These are phyloP conservation scores for Usnea hakonensis DNA, from an alignment of 495 filamentous ascomycete genomes.

Conservation along the genomic window DNA sequence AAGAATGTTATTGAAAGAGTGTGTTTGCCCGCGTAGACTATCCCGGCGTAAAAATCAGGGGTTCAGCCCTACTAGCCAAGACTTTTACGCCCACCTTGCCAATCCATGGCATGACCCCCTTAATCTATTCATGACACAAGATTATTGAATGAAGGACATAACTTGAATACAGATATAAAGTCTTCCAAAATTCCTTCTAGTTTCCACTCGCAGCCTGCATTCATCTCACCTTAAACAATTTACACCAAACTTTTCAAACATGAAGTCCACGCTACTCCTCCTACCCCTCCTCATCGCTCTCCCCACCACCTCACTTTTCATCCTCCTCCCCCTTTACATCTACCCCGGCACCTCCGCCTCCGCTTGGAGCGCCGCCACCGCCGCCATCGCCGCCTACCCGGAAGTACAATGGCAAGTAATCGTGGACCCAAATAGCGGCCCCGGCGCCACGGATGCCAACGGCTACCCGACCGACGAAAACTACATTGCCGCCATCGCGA, in stretches of 20 bases:
- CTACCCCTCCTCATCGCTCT: constrained; percentile 7
- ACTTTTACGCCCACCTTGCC: too few relatives aligned
- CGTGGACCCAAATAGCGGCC: constrained; percentile 43
- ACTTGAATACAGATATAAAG: too few relatives aligned
- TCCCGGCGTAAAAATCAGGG: too few relatives aligned
- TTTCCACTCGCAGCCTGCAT: neutral
- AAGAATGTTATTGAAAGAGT: too few relatives aligned
- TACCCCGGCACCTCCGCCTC: constrained; percentile 33
- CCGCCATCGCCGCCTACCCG: constrained; percentile 30
- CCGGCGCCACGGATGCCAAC: constrained; percentile 29
- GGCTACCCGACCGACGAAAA: constrained; percentile 25
- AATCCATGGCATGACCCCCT: too few relatives aligned
- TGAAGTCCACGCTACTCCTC: neutral
- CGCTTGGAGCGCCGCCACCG: constrained; percentile 39
- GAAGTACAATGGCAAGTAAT: constrained; percentile 36
- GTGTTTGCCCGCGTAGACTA: too few relatives aligned
- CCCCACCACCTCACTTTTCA: constrained; percentile 2
- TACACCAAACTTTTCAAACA: neutral
- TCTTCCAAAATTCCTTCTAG: too few relatives aligned
- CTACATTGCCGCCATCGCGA: constrained; percentile 31
- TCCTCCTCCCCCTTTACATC: constrained; percentile 35
- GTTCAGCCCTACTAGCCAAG: too few relatives aligned
- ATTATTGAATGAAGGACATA: too few relatives aligned
- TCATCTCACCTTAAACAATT: neutral
- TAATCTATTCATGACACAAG: too few relatives aligned